Evolutionary conservation across 2,329 filamentous ascomycete species (phyloP).

Genomic region (Salinomyces thailandicus): DNA sequence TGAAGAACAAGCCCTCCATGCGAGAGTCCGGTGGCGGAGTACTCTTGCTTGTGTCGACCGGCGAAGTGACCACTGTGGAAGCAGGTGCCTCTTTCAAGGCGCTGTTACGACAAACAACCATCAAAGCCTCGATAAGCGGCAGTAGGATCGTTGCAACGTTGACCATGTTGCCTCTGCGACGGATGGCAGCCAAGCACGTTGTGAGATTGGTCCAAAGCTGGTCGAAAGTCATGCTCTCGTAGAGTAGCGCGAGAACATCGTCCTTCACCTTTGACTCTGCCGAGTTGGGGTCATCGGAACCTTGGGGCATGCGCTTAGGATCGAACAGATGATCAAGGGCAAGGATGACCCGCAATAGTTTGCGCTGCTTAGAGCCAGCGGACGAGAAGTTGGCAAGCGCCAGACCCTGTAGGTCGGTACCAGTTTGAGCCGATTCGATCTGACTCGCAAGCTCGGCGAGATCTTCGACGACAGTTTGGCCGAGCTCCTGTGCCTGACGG

Average conservation of each 20-base stretch:
- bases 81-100: slow-evolving; percentile 58
- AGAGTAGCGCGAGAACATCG: slow-evolving; percentile 75
- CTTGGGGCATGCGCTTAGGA: slow-evolving; percentile 42
- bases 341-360: slow-evolving; percentile 81
- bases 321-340: slow-evolving; percentile 95
- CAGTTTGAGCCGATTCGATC: slow-evolving; percentile 74
- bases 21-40: slow-evolving; percentile 72
- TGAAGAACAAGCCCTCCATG: slow-evolving; percentile 90
- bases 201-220: slow-evolving; percentile 89
- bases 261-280: slow-evolving; percentile 57
- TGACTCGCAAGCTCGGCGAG: slow-evolving; percentile 76
- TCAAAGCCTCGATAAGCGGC: slow-evolving; percentile 87
- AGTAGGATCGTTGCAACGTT: slow-evolving; percentile 93
- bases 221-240: slow-evolving; percentile 82
- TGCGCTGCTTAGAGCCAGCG: slow-evolving; percentile 90
- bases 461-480: slow-evolving; percentile 73
- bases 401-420: slow-evolving; percentile 90
- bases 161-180: slow-evolving; percentile 86
- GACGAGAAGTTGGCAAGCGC: slow-evolving; percentile 93
- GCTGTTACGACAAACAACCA: slow-evolving; percentile 99
- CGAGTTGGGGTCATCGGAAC: slow-evolving; percentile 3
- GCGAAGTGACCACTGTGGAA: slow-evolving; percentile 38
- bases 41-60: slow-evolving; percentile 40
- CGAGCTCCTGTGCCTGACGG: slow-evolving; percentile 72
- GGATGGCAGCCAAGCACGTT: slow-evolving; percentile 76